phyloP scores from a whole-genome alignment of 2,329 filamentous ascomycete species.

The Pseudocercospora fijiensis region DNA sequence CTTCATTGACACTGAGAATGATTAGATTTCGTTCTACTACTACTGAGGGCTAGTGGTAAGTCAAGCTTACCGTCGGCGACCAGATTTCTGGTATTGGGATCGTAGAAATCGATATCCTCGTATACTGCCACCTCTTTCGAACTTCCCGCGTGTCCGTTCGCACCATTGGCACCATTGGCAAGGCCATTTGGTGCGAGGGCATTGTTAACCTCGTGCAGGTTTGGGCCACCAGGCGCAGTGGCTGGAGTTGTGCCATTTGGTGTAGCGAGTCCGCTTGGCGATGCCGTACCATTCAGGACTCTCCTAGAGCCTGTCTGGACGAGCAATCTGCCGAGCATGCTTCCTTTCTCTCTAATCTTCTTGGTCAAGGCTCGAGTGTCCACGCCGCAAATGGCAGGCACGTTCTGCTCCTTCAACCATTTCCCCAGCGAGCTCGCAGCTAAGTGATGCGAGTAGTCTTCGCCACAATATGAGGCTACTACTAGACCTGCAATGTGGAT shows the following conservation, averaged over 20 bases:
- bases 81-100: conserved; percentile 90
- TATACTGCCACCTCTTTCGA: conserved; percentile 52
- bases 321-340: conserved; percentile 90
- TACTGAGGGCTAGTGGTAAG: conserved; percentile 29
- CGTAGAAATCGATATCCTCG: conserved; percentile 80
- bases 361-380: conserved; percentile 94
- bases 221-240: conserved; percentile 41
- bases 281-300: conserved; percentile 37
- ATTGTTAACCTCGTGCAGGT: conserved; percentile 32
- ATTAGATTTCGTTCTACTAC: conserved; percentile 34
- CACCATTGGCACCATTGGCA: conserved; percentile 36
- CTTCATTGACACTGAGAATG: conserved; percentile 75
- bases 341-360: conserved; percentile 87
- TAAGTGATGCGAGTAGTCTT: conserved; percentile 93
- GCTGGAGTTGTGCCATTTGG: conserved; percentile 40
- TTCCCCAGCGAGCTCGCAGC: conserved; percentile 84
- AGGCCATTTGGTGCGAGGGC: conserved; percentile 30
- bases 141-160: conserved; percentile 35
- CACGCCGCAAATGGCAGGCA: conserved; percentile 92
- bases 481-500: conserved; percentile 94
- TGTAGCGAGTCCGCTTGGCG: conserved; percentile 30
- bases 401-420: conserved; percentile 94
- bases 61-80: conserved; percentile 80
- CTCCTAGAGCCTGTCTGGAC: conserved; percentile 59
- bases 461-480: conserved; percentile 85